Conservation (phyloP, 306 rosid species). For the Fagus crenata region DNA sequence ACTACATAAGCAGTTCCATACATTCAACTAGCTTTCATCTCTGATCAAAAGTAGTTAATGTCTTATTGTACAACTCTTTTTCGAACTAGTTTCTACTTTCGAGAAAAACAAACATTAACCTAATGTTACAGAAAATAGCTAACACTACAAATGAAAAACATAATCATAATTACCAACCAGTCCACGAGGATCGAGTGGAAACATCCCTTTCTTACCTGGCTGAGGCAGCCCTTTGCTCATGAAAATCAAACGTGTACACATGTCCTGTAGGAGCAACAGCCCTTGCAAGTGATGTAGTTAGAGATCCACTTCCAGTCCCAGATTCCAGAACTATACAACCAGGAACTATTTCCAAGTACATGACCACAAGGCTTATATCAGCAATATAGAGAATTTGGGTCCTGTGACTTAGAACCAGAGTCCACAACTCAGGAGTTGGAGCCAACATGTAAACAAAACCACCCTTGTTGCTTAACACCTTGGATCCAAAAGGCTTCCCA, state of each 20-base stretch:
- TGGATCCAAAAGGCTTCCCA: slow-evolving; percentile 83
- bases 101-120: neutral
- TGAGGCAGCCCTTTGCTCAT: slow-evolving; percentile 79
- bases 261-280: slow-evolving; percentile 80
- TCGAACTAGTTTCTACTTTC: neutral
- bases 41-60: neutral
- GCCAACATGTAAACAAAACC: slow-evolving; percentile 84
- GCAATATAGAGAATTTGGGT: slow-evolving; percentile 90
- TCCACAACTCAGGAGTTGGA: slow-evolving; percentile 88
- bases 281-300: slow-evolving; percentile 82
- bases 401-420: slow-evolving; percentile 81
- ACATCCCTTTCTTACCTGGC: slow-evolving; percentile 62
- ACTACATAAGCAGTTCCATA: neutral
- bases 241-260: slow-evolving; percentile 82
- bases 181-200: neutral
- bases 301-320: slow-evolving; percentile 94
- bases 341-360: slow-evolving; percentile 77
- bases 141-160: neutral
- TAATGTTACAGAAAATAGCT: neutral
- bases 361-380: slow-evolving; percentile 77
- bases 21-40: neutral
- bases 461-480: slow-evolving; percentile 75
- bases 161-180: neutral
- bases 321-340: slow-evolving; percentile 85
- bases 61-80: neutral